Conservation (phyloP, 2,329 filamentous ascomycete species). For the Verticillium dahliae region DNA sequence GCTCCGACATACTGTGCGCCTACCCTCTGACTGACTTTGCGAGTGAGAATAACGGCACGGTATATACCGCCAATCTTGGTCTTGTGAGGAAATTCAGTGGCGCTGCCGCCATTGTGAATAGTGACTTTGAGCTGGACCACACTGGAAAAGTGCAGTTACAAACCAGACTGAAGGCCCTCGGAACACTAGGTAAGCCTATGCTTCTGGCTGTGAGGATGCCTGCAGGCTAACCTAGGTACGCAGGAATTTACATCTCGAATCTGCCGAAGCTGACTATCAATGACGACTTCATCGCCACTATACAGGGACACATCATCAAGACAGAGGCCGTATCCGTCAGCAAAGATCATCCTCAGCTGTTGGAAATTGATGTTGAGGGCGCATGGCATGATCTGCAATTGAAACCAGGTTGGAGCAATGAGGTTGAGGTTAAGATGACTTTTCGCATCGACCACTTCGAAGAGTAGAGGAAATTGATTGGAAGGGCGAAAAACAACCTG, state of each 20-base stretch:
- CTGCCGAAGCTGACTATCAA: conserved; percentile 55
- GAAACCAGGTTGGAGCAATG: conserved; percentile 71
- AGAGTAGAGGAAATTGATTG: neutral
- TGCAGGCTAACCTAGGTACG: neutral
- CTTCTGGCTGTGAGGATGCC: neutral
- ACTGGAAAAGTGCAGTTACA: conserved; percentile 55
- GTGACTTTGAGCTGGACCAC: conserved; percentile 39
- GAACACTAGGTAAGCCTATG: conserved; percentile 47
- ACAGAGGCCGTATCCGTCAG: conserved; percentile 56
- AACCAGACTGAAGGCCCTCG: conserved; percentile 72
- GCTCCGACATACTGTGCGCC: conserved; percentile 77
- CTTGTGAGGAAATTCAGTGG: conserved; percentile 87
- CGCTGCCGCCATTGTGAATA: conserved; percentile 65
- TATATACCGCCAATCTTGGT: conserved; percentile 65
- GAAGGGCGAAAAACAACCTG: neutral
- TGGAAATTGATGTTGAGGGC: conserved; percentile 69
- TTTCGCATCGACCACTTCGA: conserved; percentile 29
- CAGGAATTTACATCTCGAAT: conserved; percentile 70
- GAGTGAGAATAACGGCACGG: conserved; percentile 28
- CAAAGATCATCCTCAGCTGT: conserved; percentile 45
- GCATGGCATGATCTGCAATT: conserved; percentile 75
- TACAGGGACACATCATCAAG: conserved; percentile 67
- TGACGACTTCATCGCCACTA: conserved; percentile 65
- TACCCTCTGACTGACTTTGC: conserved; percentile 58
- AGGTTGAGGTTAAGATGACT: conserved; percentile 63